phyloP scores from a whole-genome alignment of 1,139 yeast genomes.

The Suhomyces yuchorum region DNA sequence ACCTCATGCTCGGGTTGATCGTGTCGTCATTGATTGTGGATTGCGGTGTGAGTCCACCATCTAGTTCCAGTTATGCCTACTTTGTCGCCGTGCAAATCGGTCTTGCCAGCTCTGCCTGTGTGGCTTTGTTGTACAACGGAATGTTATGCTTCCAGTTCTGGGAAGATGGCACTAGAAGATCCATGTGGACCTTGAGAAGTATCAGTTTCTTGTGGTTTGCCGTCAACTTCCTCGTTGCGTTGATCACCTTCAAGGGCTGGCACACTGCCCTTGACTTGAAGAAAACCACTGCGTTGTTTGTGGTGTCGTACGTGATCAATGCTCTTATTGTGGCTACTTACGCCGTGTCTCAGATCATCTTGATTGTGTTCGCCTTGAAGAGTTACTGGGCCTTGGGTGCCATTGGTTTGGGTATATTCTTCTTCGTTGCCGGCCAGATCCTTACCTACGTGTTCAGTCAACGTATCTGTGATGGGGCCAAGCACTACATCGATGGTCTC shows the following conservation, averaged over 20 bases:
- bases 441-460: slow-evolving; percentile 68
- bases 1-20: slow-evolving; percentile 57
- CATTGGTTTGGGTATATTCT: slow-evolving; percentile 63
- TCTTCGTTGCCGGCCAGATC: slow-evolving; percentile 81
- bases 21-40: slow-evolving; percentile 76
- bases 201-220: slow-evolving; percentile 55
- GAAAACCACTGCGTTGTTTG: slow-evolving; percentile 65
- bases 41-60: slow-evolving; percentile 91
- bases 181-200: slow-evolving; percentile 60
- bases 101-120: slow-evolving; percentile 67
- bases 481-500: slow-evolving; percentile 88
- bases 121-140: slow-evolving; percentile 72
- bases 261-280: slow-evolving; percentile 39
- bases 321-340: slow-evolving; percentile 65
- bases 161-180: slow-evolving; percentile 83
- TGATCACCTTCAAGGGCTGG: slow-evolving; percentile 78
- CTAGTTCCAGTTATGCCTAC: slow-evolving; percentile 71
- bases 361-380: slow-evolving; percentile 67
- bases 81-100: slow-evolving; percentile 84
- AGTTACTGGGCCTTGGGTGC: slow-evolving; percentile 92
- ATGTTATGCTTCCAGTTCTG: slow-evolving; percentile 82
- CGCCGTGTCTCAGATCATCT: slow-evolving; percentile 66
- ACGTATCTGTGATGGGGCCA: slow-evolving; percentile 65
- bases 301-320: slow-evolving; percentile 69
- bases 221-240: slow-evolving; percentile 64